These are phyloP conservation scores for Parsonsia alboflavescens DNA, from an alignment of 257 asterid genomes.

Conservation along the genomic window DNA sequence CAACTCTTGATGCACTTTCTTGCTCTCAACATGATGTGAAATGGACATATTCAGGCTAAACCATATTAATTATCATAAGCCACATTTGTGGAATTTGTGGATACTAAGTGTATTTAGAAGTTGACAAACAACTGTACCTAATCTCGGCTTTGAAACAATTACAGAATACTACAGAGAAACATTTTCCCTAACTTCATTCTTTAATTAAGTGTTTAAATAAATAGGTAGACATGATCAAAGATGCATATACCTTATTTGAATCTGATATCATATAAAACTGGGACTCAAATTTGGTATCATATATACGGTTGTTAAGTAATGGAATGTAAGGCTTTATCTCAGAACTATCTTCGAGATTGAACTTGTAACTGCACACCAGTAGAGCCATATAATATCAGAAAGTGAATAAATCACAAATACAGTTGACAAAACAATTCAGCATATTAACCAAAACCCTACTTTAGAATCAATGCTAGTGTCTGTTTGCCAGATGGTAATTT, in stretches of 20 bases:
- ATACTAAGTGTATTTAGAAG: not conserved
- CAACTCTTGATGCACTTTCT: not conserved
- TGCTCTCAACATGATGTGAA: not conserved
- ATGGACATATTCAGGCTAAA: not conserved
- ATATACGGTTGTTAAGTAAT: slow-evolving; percentile 84
- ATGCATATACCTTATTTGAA: slow-evolving; percentile 67
- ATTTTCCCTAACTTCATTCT: not conserved
- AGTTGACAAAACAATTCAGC: slow-evolving; percentile 7
- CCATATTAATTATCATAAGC: not conserved
- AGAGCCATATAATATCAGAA: slow-evolving; percentile 23
- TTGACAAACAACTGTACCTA: not conserved
- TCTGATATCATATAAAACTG: slow-evolving; percentile 97
- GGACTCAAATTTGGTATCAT: slow-evolving; percentile 93
- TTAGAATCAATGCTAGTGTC: slow-evolving; percentile 66
- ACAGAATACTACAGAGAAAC: not conserved
- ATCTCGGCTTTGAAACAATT: no score
- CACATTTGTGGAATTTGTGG: not conserved
- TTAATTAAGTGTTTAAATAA: no score
- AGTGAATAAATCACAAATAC: not conserved
- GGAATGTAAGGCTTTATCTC: slow-evolving; percentile 89
- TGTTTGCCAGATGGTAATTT: slow-evolving; percentile 88
- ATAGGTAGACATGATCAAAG: not conserved
- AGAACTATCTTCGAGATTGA: slow-evolving; percentile 81
- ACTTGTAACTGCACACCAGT: slow-evolving; percentile 70
- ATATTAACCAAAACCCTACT: slow-evolving; percentile 49